These are phyloP conservation scores for Ganoderma resinaceum DNA, from an alignment of 1,284 basidiomycete genomes.

Conservation along the genomic window DNA sequence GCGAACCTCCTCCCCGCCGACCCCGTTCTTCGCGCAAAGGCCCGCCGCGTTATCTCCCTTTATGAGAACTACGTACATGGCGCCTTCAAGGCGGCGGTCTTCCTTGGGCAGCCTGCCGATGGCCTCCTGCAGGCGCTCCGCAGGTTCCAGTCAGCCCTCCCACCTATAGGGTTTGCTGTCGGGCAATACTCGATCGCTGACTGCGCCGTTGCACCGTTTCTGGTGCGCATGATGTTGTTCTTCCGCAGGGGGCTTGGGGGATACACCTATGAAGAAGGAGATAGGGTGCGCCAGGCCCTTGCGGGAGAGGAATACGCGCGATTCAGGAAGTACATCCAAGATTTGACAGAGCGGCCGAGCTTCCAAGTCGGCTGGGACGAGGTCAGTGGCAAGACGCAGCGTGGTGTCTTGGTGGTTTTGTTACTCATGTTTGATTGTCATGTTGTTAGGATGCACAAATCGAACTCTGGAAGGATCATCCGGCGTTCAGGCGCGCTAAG, in stretches of 20 bases:
- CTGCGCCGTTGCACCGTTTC: constrained; percentile 51
- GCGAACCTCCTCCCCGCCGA: constrained; percentile 23
- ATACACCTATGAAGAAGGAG: constrained; percentile 39
- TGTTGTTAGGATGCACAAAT: constrained; percentile 9
- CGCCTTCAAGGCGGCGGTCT: constrained; percentile 34
- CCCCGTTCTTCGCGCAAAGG: constrained; percentile 18
- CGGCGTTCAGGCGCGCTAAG: constrained; percentile 1
- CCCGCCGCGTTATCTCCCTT: constrained; percentile 41
- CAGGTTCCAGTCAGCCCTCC: constrained; percentile 43
- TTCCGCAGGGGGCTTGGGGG: constrained; percentile 40
- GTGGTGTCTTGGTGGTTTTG: background rate
- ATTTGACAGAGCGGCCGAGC: constrained; percentile 41
- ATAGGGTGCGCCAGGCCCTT: constrained; percentile 38
- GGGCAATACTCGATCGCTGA: constrained; percentile 59
- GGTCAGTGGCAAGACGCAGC: constrained; percentile 33
- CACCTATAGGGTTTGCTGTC: constrained; percentile 39
- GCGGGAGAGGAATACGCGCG: constrained; percentile 38
- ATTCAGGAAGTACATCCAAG: constrained; percentile 40
- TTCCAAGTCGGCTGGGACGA: constrained; percentile 40
- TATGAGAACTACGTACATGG: constrained; percentile 52
- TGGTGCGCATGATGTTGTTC: constrained; percentile 39
- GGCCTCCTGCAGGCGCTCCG: constrained; percentile 44
- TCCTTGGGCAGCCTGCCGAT: constrained; percentile 49
- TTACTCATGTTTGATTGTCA: background rate
- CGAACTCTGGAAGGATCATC: constrained; percentile 16